phyloP scores from a whole-genome alignment of 2,329 filamentous ascomycete genomes.

The Raffaelea deltoideospora region DNA sequence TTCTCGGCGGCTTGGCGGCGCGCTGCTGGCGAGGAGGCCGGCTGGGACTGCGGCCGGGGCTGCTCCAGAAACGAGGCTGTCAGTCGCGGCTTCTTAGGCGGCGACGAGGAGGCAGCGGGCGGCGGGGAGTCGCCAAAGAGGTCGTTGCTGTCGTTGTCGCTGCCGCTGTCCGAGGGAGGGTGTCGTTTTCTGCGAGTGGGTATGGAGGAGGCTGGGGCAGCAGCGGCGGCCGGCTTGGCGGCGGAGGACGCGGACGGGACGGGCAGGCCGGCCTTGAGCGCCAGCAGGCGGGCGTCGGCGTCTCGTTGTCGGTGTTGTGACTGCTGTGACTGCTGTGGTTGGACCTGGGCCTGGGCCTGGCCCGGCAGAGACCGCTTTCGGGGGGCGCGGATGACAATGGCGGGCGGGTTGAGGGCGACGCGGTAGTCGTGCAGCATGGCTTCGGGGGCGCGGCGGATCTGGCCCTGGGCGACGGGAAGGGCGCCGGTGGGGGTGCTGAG shows the following conservation, averaged over 20 bases:
- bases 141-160: constrained; percentile 3
- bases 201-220: too few species aligned
- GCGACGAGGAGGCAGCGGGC: too few species aligned
- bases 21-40: too few species aligned
- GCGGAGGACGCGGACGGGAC: constrained; percentile 2
- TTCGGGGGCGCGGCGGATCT: constrained; percentile 32
- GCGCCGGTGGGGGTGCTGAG: constrained; percentile 25
- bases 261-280: constrained; percentile 14
- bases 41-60: too few species aligned
- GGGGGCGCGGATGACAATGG: constrained; percentile 11
- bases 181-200: too few species aligned
- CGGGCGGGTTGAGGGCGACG: constrained; percentile 18
- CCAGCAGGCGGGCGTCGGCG: constrained; percentile 18
- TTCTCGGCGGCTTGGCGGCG: too few species aligned
- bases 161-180: constrained; percentile 1
- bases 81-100: constrained; percentile 6
- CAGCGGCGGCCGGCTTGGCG: background rate
- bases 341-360: too few species aligned
- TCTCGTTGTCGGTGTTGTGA: background rate
- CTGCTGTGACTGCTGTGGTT: too few species aligned
- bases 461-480: constrained; percentile 17
- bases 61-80: constrained; percentile 6
- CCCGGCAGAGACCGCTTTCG: constrained; percentile 3
- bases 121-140: constrained; percentile 9
- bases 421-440: constrained; percentile 39